Conservation (phyloP, 108 stramenopile genomes). For the Bacterosira constricta region DNA sequence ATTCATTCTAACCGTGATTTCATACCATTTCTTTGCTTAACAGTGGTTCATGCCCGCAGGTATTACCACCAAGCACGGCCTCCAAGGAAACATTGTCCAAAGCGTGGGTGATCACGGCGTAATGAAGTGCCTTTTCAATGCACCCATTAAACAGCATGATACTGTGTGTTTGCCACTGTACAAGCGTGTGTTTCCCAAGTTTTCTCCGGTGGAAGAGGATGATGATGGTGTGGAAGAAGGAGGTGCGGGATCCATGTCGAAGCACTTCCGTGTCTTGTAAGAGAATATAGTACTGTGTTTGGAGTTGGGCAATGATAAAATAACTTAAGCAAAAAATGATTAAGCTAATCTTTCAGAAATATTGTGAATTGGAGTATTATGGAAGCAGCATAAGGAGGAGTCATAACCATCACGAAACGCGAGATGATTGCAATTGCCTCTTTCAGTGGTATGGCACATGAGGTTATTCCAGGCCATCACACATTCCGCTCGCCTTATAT, state of each 20-base stretch:
- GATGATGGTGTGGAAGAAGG: slow-evolving; percentile 8
- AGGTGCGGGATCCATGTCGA: background rate
- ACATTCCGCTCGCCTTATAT: too few species aligned
- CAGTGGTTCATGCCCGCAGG: slow-evolving; percentile 98
- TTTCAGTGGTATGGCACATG: background rate
- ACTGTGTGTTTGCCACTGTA: slow-evolving; percentile 96
- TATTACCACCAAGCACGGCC: slow-evolving; percentile 95
- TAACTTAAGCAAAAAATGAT: too few species aligned
- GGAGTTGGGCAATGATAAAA: background rate
- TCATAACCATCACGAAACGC: too few species aligned
- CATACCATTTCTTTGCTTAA: background rate
- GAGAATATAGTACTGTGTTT: background rate
- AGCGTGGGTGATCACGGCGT: slow-evolving; percentile 98
- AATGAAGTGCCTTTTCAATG: slow-evolving; percentile 98
- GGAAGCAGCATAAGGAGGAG: too few species aligned
- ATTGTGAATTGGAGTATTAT: too few species aligned
- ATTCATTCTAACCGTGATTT: too few species aligned
- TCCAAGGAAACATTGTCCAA: slow-evolving; percentile 94
- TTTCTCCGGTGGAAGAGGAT: slow-evolving; percentile 50
- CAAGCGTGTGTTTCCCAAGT: slow-evolving; percentile 98
- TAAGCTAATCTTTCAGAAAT: too few species aligned
- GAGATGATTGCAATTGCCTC: too few species aligned
- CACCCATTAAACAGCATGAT: slow-evolving; percentile 97
- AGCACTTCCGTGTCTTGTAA: slow-evolving; percentile 38
- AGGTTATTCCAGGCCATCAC: too few species aligned